Base-by-base conservation (phyloP, 2,329 filamentous ascomycete species). In the Grosmannia penicillata region DNA sequence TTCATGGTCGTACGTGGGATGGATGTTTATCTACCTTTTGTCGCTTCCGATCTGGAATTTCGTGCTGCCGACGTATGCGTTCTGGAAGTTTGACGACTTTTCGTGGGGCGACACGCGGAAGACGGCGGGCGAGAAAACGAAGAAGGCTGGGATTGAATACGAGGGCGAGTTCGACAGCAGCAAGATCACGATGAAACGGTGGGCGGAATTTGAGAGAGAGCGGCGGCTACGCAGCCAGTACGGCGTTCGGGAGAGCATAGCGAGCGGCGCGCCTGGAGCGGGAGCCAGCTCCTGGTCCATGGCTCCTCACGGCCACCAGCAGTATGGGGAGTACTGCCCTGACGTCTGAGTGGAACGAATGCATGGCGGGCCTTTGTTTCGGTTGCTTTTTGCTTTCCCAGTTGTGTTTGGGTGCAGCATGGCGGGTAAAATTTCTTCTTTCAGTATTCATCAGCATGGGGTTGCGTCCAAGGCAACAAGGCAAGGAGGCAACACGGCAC, bases 81-180 rank as follows among this genome's bases (percentile, higher is more conserved):
- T 89, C 68, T 98, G 91, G 91, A 96, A 98, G 63, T 98, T 98
- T 56, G 91, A 98, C 57, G 91, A 98, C 65, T 98, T 98, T 68
- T 93, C 83, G 41, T 98, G 91, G 91, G 91, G 91, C 53, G 93
- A 98, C 47, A 98, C 91, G 39, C 77, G 91, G 45, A 93, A 96
- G 73, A 94, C 89, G 29, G 83, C 79, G 0, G 87, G 87, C 22
- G 89, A 94, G 54, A 84, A 82, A 63, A 79, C 75, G 13, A 87
- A 89, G 66, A 91, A 89, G 62, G 82, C 72, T 3, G 83, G 84
- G 24, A 77, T 86, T 45, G 87, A 89, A 53, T 80, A 80, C 46
- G 85, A 95, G 59, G 91, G 91, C 46, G 91, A 96, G 59, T 98
- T 98, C 52, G 93, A 98, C 60, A 93, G 82, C 58, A 93, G 81